phyloP scores from a whole-genome alignment of 2,329 filamentous ascomycete genomes.

The Fusarium protoensiforme region DNA sequence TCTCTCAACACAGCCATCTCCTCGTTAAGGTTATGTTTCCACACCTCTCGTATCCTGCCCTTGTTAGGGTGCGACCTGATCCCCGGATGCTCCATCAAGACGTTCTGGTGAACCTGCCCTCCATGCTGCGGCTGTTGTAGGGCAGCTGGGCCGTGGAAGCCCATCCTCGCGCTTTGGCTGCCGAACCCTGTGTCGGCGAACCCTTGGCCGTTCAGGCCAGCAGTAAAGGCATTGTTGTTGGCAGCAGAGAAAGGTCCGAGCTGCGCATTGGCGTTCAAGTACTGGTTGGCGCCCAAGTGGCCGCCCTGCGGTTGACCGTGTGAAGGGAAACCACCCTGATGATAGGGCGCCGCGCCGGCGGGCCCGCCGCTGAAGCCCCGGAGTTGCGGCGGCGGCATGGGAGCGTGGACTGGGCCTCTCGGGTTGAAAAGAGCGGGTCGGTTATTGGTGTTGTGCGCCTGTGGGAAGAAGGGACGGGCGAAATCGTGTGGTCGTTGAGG shows the following conservation, averaged over 20 bases:
- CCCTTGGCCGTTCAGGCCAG: constrained; percentile 66
- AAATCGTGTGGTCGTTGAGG: neutral
- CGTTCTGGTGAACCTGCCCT: constrained; percentile 53
- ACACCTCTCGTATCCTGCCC: constrained; percentile 92
- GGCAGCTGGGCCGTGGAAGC: constrained; percentile 73
- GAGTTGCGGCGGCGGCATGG: constrained; percentile 53
- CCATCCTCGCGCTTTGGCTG: constrained; percentile 88
- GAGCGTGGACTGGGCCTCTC: neutral
- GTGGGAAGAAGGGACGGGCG: neutral
- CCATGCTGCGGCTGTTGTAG: constrained; percentile 69
- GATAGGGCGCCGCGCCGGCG: constrained; percentile 53
- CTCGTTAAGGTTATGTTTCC: constrained; percentile 89
- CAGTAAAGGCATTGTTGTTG: constrained; percentile 66
- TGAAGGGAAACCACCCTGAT: constrained; percentile 63
- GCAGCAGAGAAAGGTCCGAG: constrained; percentile 73
- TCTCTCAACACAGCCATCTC: constrained; percentile 89
- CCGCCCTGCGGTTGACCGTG: constrained; percentile 62
- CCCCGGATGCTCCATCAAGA: constrained; percentile 56
- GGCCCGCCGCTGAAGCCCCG: constrained; percentile 53
- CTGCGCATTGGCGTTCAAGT: constrained; percentile 75
- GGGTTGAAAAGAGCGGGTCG: neutral
- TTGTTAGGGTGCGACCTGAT: constrained; percentile 70
- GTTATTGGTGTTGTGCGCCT: neutral
- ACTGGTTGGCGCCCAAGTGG: constrained; percentile 74
- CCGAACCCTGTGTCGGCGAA: constrained; percentile 79